These are phyloP conservation scores for Camellia lanceoleosa DNA, from an alignment of 148 eudicot species.

Conservation along the genomic window DNA sequence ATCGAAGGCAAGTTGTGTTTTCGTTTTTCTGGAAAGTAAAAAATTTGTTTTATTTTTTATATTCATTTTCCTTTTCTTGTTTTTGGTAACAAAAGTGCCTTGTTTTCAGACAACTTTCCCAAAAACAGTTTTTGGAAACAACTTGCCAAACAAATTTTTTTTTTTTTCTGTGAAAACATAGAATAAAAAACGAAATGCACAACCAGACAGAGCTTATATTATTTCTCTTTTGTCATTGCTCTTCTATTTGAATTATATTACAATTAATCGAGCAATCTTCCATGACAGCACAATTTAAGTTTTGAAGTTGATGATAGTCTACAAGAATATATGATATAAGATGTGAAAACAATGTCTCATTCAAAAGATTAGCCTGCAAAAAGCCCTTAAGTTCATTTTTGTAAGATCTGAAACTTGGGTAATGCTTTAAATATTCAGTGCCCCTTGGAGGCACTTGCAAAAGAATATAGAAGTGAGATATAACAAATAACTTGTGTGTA, in stretches of 20 bases:
- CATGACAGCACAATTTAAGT: background rate
- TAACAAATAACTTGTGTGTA: background rate
- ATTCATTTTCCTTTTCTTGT: no score
- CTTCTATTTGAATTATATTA: no score
- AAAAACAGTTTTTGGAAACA: no score
- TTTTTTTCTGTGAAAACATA: no score
- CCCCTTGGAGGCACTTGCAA: background rate
- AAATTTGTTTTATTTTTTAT: no score
- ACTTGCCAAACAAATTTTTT: no score
- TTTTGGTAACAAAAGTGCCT: no score
- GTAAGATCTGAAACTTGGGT: background rate
- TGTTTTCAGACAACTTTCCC: no score
- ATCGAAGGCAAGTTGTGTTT: conserved; percentile 49
- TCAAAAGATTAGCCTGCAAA: background rate
- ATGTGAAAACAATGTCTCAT: background rate
- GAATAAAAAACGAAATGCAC: no score
- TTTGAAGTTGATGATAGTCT: background rate
- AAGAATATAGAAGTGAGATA: background rate
- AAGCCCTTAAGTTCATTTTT: no score
- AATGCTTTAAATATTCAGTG: background rate
- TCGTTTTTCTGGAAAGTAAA: no score
- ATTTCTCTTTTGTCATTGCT: no score
- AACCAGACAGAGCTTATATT: background rate
- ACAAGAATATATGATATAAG: background rate
- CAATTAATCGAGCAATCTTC: background rate